A percentile compares a stretch with the other conserved stretches of the same genome.
Evolutionary conservation across 441 rosid species (phyloP).

Genomic region (Corymbia citriodora): DNA sequence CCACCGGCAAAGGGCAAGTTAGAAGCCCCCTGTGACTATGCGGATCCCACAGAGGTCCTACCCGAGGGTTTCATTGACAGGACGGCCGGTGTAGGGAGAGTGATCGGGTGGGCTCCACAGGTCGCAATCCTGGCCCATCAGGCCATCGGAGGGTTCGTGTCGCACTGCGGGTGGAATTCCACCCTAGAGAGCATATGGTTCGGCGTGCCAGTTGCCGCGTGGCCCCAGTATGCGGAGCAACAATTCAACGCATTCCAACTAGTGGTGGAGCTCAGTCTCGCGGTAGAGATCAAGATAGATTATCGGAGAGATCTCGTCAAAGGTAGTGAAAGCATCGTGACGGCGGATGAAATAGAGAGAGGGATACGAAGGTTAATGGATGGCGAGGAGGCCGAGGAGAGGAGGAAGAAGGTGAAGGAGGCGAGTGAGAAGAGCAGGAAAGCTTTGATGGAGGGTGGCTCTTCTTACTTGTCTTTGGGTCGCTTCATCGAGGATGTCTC

Average conservation of each 20-base stretch:
- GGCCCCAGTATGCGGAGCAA: not conserved
- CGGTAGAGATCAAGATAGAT: not conserved
- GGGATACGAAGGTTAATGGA: not conserved
- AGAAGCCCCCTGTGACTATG: not conserved
- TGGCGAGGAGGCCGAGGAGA: not conserved
- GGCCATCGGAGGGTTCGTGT: not conserved
- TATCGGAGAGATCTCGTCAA: not conserved
- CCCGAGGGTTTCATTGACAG: not conserved
- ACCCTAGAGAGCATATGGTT: not conserved
- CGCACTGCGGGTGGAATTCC: constrained; percentile 6
- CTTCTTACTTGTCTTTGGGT: not conserved
- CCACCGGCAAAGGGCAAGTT: not conserved
- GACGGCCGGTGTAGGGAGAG: not conserved
- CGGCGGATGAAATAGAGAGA: not conserved
- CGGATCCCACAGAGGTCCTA: not conserved
- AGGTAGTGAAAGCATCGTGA: not conserved
- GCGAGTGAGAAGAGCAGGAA: not conserved
- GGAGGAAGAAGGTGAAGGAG: not conserved
- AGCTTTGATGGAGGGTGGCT: not conserved
- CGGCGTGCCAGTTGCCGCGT: not conserved
- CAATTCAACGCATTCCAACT: not conserved
- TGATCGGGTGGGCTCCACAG: constrained; percentile 1
- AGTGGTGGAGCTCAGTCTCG: not conserved
- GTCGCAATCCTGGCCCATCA: not conserved
- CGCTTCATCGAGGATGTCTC: not conserved